Percentiles rank a stretch among this genome's conserved stretches.
These are phyloP conservation scores for Helicocarpus griseus DNA, from an alignment of 2,329 filamentous ascomycete species.

Conservation along the genomic window DNA sequence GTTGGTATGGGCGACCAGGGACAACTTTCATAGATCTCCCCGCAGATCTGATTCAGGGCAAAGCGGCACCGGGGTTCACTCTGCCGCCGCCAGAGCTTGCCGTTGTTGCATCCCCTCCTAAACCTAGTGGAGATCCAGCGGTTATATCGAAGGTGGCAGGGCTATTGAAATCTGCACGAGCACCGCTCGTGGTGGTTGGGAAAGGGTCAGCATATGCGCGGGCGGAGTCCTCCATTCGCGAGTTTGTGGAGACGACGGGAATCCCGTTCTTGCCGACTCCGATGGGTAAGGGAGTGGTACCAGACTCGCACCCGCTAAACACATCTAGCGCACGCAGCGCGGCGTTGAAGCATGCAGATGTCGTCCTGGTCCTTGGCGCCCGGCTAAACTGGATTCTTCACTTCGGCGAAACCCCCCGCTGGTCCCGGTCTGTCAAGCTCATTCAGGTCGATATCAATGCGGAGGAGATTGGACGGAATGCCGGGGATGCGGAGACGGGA, in stretches of 20 bases:
- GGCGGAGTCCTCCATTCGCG: conserved; percentile 37
- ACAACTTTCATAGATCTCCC: conserved; percentile 47
- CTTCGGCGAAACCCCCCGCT: conserved; percentile 47
- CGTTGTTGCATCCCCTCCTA: conserved; percentile 31
- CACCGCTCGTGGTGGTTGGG: conserved; percentile 45
- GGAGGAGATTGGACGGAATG: conserved; percentile 46
- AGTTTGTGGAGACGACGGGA: conserved; percentile 38
- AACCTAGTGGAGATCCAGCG: conserved; percentile 35
- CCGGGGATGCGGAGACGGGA: conserved; percentile 37
- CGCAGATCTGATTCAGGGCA: conserved; percentile 45
- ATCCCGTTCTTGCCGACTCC: conserved; percentile 50
- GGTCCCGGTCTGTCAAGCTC: conserved; percentile 40
- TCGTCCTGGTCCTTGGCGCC: conserved; percentile 46
- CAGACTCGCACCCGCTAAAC: conserved; percentile 45
- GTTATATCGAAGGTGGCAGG: conserved; percentile 33
- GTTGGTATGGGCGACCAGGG: conserved; percentile 46
- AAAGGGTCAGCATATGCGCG: conserved; percentile 48
- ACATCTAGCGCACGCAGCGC: conserved; percentile 44
- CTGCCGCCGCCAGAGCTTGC: conserved; percentile 20
- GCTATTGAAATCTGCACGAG: conserved; percentile 39
- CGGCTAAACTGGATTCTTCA: conserved; percentile 51
- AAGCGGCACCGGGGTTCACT: conserved; percentile 11
- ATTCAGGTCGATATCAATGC: conserved; percentile 47
- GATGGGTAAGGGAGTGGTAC: conserved; percentile 50
- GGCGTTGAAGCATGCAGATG: conserved; percentile 45